These are phyloP conservation scores for Vigna angularis DNA, from an alignment of 306 rosid species.

Conservation along the genomic window DNA sequence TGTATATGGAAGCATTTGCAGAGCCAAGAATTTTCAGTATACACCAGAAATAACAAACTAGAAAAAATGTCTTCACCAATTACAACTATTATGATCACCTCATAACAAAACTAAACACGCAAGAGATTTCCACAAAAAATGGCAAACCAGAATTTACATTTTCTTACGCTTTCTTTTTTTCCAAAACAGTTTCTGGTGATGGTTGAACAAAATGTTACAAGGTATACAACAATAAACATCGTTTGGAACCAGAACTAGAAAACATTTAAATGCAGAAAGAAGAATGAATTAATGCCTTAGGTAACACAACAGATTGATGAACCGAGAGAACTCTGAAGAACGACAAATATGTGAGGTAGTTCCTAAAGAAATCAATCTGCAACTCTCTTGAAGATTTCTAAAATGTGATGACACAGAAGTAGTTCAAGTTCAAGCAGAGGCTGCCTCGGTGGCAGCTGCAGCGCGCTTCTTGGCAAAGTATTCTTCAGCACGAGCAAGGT, in stretches of 20 bases:
- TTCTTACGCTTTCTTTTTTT: background rate
- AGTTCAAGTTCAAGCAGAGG: slow-evolving; percentile 52
- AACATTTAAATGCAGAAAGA: slow-evolving; percentile 24
- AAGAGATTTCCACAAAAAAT: slow-evolving; percentile 14
- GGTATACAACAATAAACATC: slow-evolving; percentile 36
- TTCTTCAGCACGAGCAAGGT: slow-evolving; percentile 93
- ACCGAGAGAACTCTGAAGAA: slow-evolving; percentile 34
- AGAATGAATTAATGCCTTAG: slow-evolving; percentile 22
- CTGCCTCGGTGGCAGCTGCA: slow-evolving; percentile 65
- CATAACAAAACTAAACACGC: slow-evolving; percentile 26
- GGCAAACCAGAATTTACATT: slow-evolving; percentile 29
- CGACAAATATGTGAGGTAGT: slow-evolving; percentile 21
- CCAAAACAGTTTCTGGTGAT: slow-evolving; percentile 16
- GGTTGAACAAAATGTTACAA: slow-evolving; percentile 36
- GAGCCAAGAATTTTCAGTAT: slow-evolving; percentile 12
- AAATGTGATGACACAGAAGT: background rate
- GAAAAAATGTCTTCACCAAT: slow-evolving; percentile 23
- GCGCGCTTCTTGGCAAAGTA: slow-evolving; percentile 92
- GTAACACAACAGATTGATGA: slow-evolving; percentile 17
- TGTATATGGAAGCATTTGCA: slow-evolving; percentile 9
- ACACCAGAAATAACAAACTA: slow-evolving; percentile 39
- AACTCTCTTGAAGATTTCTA: slow-evolving; percentile 38
- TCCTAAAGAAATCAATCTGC: slow-evolving; percentile 39
- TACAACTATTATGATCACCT: slow-evolving; percentile 8
- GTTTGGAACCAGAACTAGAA: slow-evolving; percentile 27